Conservation (phyloP, 1,284 basidiomycete species). For the Spongispora temasekensis region DNA sequence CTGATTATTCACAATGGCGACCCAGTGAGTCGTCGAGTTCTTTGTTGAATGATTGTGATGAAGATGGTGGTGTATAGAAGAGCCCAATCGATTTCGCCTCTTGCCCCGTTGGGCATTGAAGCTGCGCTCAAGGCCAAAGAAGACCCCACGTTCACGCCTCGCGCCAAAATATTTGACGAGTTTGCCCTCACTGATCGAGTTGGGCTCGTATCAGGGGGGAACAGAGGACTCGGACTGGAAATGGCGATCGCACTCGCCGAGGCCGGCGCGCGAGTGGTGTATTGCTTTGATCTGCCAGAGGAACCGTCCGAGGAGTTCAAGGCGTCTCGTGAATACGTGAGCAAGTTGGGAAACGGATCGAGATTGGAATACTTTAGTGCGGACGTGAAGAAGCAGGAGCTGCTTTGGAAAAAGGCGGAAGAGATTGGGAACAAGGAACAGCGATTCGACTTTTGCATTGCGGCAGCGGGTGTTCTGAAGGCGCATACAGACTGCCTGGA, state of each 20-base stretch:
- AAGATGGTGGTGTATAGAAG: conserved; percentile 7
- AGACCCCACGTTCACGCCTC: conserved; percentile 36
- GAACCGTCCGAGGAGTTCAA: conserved; percentile 70
- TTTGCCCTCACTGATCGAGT: conserved; percentile 77
- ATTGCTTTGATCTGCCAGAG: conserved; percentile 73
- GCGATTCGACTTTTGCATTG: conserved; percentile 73
- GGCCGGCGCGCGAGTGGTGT: conserved; percentile 73
- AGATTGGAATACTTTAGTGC: conserved; percentile 67
- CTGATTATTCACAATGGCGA: conserved; percentile 13
- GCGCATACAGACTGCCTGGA: conserved; percentile 63
- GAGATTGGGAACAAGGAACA: conserved; percentile 64
- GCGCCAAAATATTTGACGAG: conserved; percentile 64
- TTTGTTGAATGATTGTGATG: background rate
- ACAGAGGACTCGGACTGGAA: conserved; percentile 81
- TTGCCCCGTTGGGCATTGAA: conserved; percentile 61
- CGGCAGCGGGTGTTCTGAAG: conserved; percentile 77
- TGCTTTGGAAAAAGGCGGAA: conserved; percentile 55
- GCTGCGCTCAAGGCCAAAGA: conserved; percentile 52
- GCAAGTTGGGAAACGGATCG: conserved; percentile 45
- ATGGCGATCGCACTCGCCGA: conserved; percentile 79
- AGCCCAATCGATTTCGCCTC: conserved; percentile 50
- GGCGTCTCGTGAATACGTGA: conserved; percentile 55
- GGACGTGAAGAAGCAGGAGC: conserved; percentile 64
- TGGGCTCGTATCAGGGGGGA: conserved; percentile 76
- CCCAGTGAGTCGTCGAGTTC: conserved; percentile 24